Base-by-base conservation (phyloP, 2,329 filamentous ascomycete genomes). In the Epichloe amarillans region DNA sequence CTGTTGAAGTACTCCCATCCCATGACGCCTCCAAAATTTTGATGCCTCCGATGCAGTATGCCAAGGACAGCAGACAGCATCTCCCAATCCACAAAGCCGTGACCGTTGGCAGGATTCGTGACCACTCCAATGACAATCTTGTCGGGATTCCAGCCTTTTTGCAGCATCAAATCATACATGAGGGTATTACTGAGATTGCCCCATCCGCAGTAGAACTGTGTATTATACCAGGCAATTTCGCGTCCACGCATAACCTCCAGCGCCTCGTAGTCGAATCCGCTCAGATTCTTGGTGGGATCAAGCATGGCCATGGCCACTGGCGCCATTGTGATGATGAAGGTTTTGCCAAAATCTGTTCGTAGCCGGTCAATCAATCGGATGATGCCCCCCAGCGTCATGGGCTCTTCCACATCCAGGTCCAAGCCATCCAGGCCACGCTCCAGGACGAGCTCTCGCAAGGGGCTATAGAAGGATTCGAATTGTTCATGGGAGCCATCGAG, bases 1-100 rank as follows among this genome's bases (percentile, higher is more conserved):
- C 83, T 80, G 69, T 95, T 94, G 69, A 91, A 95, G 64, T 93
- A 95, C 69, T 96, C 90, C 90, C 90, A 96, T 2, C 88, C 88
- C 82, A 93, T 93, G 6, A 96, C 82, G 1, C 90, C 90, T 0
- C 89, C 90, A 64, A 95, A 93, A 1, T 70, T 70, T 1, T 78
- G 77, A 59, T 86, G 86, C 49, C 69, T 63, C 3, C 58, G 60
- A n/a, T 65, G 60, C 26, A 80, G 58, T 3, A 67, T 60, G 12
- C 61, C 57, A 3, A 79, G 61, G 0, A 75, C 72, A 7, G 60
- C 54, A 1, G 67, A 67, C 38, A 77, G 61, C 52, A 73, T 73
- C 37, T 77, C 69, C 52, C 70, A 72, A 4, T 63, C 61, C 10
- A 79, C 71, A 56, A 69, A 79, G 15, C 73, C 74, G n/a, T 56